Base-by-base conservation (phyloP, 495 filamentous ascomycete genomes). In the Aspergillus steynii region DNA sequence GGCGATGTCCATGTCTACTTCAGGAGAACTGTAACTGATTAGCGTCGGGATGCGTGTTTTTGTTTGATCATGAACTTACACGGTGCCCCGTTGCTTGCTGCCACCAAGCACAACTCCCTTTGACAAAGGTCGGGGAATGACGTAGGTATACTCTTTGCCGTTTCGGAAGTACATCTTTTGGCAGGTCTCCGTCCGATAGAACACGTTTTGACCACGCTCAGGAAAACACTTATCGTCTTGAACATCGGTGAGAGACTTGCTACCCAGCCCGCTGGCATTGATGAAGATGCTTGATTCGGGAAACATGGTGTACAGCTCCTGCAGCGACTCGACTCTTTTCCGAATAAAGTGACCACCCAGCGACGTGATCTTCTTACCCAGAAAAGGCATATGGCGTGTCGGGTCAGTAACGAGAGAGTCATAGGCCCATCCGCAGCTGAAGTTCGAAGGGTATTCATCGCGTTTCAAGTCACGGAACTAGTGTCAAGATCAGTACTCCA, bases 131-230 rank as follows among this genome's bases (percentile, higher is more conserved):
- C 79, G 74, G 25, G 80, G 80, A 49, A 83, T 83, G 25, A 83
- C 65, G 60, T 83, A 82, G 20, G 79, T 82, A 54, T 83, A 83
- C 56, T 82, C 77, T 7, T 70, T 65, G 37, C 79, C 80, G 54
- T 78, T 78, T 1, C 74, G 72, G 46, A 80, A 79, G 53, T 77
- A 76, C 62, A 80, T 58, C 0, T 67, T 74, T 4, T 68, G 47
- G 55, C 70, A 74, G 27, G 70, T 58, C 1, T 75, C 64, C 0
- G 74, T 79, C 29, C 61, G 59, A 10, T 71, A 64, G 49, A 78
- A 77, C 5, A 80, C 75, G 59, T 79, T 80, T 50, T 80, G 77
- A 9, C 77, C 77, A 15, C 75, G 62, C 57, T 79, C 76, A 6
- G 77, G 71, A 27, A 75, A 80, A 54, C 75, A 79, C 27, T 64